These are phyloP conservation scores for Penicillium angulare DNA, from an alignment of 495 filamentous ascomycete species.

Conservation along the genomic window DNA sequence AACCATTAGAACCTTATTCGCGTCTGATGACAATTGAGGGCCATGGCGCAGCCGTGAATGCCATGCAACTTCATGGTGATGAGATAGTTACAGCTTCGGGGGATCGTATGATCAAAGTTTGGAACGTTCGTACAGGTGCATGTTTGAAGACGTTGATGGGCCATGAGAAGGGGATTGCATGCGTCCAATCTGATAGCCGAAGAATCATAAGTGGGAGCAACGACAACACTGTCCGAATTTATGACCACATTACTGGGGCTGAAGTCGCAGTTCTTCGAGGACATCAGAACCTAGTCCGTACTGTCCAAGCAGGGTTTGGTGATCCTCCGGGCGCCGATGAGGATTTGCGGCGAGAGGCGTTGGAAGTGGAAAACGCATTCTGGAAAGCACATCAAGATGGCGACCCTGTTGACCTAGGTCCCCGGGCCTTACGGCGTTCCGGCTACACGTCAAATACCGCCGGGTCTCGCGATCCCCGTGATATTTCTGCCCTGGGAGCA, in stretches of 20 bases:
- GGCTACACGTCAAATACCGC: constrained; percentile 60
- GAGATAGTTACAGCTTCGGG: constrained; percentile 94
- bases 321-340: constrained; percentile 79
- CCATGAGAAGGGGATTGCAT: constrained; percentile 94
- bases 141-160: constrained; percentile 77
- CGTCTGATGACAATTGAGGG: constrained; percentile 75
- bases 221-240: constrained; percentile 92
- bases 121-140: constrained; percentile 79
- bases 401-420: constrained; percentile 41
- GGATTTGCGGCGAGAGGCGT: constrained; percentile 67
- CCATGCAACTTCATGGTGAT: constrained; percentile 82
- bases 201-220: constrained; percentile 94
- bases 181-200: constrained; percentile 96
- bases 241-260: constrained; percentile 76
- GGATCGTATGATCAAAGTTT: constrained; percentile 87
- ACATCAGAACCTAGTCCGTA: constrained; percentile 82
- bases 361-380: constrained; percentile 67
- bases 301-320: constrained; percentile 89
- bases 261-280: constrained; percentile 84
- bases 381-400: constrained; percentile 68
- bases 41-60: constrained; percentile 91
- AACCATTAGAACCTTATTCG: constrained; percentile 57
- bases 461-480: constrained; percentile 69
- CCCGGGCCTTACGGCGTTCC: constrained; percentile 43
- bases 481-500: constrained; percentile 75